A percentile compares a stretch with the other conserved stretches of the same genome.
Conservation (phyloP, 2,329 filamentous ascomycete genomes). For the Aspergillus piperis region DNA sequence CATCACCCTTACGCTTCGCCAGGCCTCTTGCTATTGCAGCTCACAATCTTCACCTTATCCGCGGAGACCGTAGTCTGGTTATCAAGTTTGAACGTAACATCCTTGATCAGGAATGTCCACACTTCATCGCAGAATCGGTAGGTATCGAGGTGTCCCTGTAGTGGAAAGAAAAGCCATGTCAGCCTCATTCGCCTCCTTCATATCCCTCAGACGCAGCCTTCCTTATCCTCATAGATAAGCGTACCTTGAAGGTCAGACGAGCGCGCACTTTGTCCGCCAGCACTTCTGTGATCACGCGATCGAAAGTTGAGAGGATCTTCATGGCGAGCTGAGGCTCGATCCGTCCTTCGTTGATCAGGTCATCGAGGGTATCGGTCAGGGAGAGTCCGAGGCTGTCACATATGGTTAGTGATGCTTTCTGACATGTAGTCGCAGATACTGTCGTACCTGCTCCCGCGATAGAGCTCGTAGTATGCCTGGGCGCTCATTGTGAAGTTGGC, state of each 20-base stretch:
- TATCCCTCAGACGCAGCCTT: too few species aligned
- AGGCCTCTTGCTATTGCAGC: constrained; percentile 86
- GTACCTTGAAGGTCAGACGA: constrained; percentile 90
- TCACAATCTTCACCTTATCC: constrained; percentile 97
- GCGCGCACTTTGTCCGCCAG: constrained; percentile 91
- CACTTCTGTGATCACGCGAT: constrained; percentile 87
- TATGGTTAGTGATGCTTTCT: not conserved
- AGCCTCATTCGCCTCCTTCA: constrained; percentile 11
- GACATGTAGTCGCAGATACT: not conserved
- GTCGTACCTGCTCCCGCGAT: constrained; percentile 90
- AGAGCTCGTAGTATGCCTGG: constrained; percentile 83
- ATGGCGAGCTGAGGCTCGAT: constrained; percentile 98
- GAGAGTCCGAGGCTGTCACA: constrained; percentile 78
- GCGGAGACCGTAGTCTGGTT: constrained; percentile 73
- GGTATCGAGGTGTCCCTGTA: constrained; percentile 89
- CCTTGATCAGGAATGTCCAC: constrained; percentile 99
- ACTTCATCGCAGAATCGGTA: constrained; percentile 99
- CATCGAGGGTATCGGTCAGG: constrained; percentile 94
- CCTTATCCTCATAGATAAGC: constrained; percentile 10
- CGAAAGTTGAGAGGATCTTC: constrained; percentile 96
- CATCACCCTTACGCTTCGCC: constrained; percentile 49
- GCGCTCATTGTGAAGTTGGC: constrained; percentile 47
- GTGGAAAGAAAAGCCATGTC: constrained; percentile 17
- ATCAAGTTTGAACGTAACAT: constrained; percentile 98
- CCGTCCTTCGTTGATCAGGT: constrained; percentile 87